phyloP scores from a whole-genome alignment of 306 rosid genomes.

The Neltuma alba region DNA sequence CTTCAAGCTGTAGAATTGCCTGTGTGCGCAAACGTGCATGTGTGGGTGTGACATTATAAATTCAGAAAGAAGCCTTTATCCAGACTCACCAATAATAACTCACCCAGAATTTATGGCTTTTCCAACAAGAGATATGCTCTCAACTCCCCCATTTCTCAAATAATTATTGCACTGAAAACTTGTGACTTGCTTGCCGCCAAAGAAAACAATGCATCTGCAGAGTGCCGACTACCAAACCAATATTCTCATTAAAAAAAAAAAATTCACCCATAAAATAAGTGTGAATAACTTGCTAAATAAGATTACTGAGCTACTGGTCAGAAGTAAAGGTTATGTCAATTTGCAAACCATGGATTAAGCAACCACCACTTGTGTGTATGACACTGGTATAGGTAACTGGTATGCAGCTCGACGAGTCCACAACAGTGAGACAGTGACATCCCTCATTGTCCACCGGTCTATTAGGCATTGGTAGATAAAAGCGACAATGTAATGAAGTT shows the following conservation, averaged over 20 bases:
- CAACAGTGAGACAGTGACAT: not conserved
- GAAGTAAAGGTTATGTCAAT: not conserved
- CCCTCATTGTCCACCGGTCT: not conserved
- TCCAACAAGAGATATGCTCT: not conserved
- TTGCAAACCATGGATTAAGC: not conserved
- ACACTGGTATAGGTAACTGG: not conserved
- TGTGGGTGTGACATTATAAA: not conserved
- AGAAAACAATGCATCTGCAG: constrained; percentile 1
- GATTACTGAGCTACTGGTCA: not conserved
- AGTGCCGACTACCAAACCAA: not conserved
- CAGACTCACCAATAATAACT: not conserved
- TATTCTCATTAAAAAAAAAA: not conserved
- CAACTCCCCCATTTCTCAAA: not conserved
- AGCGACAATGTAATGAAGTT: not conserved
- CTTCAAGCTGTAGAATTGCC: not conserved
- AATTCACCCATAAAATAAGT: not conserved
- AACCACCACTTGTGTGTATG: not conserved
- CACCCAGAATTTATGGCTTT: not conserved
- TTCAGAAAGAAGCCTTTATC: not conserved
- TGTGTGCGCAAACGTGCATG: too few relatives aligned
- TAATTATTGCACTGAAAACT: not conserved
- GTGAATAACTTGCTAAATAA: not conserved
- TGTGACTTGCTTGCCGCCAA: not conserved
- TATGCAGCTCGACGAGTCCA: not conserved
- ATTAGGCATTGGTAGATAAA: not conserved